Conservation (phyloP, 2,329 filamentous ascomycete species). For the Pseudogymnoascus sp. region DNA sequence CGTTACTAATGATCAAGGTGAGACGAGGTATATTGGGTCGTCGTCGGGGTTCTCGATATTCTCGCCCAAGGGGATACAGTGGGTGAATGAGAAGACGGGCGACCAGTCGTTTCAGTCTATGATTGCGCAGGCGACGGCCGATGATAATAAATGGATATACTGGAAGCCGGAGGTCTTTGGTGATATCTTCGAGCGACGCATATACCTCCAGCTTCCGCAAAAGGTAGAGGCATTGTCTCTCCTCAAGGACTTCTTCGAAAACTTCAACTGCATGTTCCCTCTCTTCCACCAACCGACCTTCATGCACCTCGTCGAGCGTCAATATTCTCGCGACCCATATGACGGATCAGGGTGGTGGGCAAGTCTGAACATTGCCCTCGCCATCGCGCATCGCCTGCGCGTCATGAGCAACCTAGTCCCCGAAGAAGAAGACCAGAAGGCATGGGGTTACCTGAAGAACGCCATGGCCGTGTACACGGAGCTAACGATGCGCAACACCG, state of each 20-base stretch:
- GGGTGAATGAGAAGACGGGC: conserved; percentile 98
- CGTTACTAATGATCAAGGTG: conserved; percentile 88
- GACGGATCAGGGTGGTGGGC: conserved; percentile 98
- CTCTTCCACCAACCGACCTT: conserved; percentile 97
- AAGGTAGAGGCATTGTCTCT: conserved; percentile 83
- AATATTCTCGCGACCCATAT: conserved; percentile 88
- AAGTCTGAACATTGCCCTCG: conserved; percentile 84
- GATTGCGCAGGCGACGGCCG: conserved; percentile 83
- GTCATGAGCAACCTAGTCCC: conserved; percentile 93
- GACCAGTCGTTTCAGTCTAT: conserved; percentile 90
- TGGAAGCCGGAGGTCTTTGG: conserved; percentile 98
- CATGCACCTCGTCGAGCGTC: conserved; percentile 91
- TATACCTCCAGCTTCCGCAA: conserved; percentile 68
- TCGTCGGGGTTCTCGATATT: conserved; percentile 98
- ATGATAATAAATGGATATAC: conserved; percentile 91
- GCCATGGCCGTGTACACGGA: conserved; percentile 89
- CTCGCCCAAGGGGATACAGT: conserved; percentile 94
- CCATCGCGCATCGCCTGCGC: conserved; percentile 84
- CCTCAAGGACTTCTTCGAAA: conserved; percentile 90
- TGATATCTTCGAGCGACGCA: conserved; percentile 77
- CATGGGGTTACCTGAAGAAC: conserved; percentile 94
- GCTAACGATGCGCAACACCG: conserved; percentile 90
- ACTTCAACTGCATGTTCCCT: conserved; percentile 98
- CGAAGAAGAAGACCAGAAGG: conserved; percentile 85
- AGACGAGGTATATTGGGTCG: conserved; percentile 92